Evolutionary conservation across 768 basidiomycete species (phyloP).

Genomic region (Asterophora parasitica): DNA sequence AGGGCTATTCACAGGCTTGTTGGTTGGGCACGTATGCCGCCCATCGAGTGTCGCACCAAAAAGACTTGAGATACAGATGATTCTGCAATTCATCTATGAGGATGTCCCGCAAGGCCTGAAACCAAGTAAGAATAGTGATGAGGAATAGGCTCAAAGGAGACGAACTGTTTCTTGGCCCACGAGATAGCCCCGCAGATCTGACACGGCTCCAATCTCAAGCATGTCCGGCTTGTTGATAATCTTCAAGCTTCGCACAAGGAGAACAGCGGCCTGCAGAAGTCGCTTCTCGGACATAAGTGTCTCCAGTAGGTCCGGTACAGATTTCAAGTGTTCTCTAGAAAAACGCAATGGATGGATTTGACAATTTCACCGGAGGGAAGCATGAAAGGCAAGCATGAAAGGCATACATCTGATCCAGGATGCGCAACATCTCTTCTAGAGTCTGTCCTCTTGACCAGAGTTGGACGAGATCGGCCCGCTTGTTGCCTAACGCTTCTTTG

Average conservation of each 20-base stretch:
- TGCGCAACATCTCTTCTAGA: constrained; percentile 91
- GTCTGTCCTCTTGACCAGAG: constrained; percentile 86
- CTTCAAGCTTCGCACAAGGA: constrained; percentile 85
- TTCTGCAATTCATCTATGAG: constrained; percentile 93
- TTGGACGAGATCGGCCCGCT: constrained; percentile 85
- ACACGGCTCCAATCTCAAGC: constrained; percentile 91
- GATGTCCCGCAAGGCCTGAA: constrained; percentile 85
- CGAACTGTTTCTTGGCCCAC: constrained; percentile 78
- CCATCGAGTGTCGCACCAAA: constrained; percentile 96
- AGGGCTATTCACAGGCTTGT: constrained; percentile 52
- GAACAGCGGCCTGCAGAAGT: constrained; percentile 79
- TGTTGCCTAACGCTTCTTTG: constrained; percentile 73
- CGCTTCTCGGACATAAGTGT: constrained; percentile 95
- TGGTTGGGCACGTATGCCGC: constrained; percentile 78
- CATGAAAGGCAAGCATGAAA: constrained; percentile 55
- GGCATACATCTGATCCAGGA: constrained; percentile 91
- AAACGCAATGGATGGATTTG: constrained; percentile 9
- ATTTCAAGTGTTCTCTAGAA: constrained; percentile 79
- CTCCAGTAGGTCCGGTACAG: constrained; percentile 89
- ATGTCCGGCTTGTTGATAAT: constrained; percentile 89
- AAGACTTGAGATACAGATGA: constrained; percentile 95
- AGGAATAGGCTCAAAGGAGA: background rate
- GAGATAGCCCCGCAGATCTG: constrained; percentile 84
- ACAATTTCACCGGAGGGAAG: constrained; percentile 4
- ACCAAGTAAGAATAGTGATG: constrained; percentile 1